phyloP scores from a whole-genome alignment of 352 stramenopile genomes.

The Pythium pyrilobum region DNA sequence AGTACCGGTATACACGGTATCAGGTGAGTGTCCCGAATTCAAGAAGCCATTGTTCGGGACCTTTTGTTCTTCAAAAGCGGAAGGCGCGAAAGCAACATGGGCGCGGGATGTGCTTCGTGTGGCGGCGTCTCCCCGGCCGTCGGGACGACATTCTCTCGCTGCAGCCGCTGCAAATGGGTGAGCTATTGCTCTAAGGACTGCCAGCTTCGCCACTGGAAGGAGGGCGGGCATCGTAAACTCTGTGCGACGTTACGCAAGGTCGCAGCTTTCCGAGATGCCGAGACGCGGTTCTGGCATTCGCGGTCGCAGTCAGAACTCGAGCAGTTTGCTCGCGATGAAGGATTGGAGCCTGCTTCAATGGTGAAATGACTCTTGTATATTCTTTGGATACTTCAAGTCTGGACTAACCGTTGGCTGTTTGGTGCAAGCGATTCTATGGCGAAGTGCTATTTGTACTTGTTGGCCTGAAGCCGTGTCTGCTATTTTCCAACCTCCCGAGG shows the following conservation, averaged over 20 bases:
- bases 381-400: background rate
- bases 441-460: conserved; percentile 64
- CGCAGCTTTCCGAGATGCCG: conserved; percentile 14
- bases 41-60: background rate
- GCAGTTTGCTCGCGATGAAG: conserved; percentile 19
- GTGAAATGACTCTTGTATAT: conserved; percentile 11
- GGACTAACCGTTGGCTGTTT: no score
- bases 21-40: background rate
- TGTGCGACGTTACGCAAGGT: conserved; percentile 24
- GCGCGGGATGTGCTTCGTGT: conserved; percentile 18
- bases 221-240: conserved; percentile 24
- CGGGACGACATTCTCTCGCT: conserved; percentile 26
- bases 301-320: conserved; percentile 11
- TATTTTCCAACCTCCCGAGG: conserved; percentile 61
- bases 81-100: background rate
- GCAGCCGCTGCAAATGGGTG: conserved; percentile 45
- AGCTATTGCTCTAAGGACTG: conserved; percentile 61
- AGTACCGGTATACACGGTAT: no score
- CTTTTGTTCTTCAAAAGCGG: background rate
- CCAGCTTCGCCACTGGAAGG: conserved; percentile 45
- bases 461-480: conserved; percentile 53
- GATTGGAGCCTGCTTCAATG: conserved; percentile 43
- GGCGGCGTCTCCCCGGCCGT: background rate
- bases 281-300: conserved; percentile 9
- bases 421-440: conserved; percentile 47